Base-by-base conservation (phyloP, 495 filamentous ascomycete species). In the Penicillium pancosmium region DNA sequence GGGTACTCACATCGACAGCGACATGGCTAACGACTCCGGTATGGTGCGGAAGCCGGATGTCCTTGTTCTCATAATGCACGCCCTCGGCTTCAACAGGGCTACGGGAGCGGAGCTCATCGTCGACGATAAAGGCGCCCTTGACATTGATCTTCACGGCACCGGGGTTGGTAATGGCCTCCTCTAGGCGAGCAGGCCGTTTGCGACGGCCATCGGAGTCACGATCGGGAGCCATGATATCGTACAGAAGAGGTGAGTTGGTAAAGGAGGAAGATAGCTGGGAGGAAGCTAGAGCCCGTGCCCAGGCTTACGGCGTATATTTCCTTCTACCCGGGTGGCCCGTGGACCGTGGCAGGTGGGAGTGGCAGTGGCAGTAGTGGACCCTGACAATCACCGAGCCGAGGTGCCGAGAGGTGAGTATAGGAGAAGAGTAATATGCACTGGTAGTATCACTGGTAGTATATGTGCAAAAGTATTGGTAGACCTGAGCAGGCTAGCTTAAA, bases 11-110 rank as follows among this genome's bases (percentile, higher is more conserved):
- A 85, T 98, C 94, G 56, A 97, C 86, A 55, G 94, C 94, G 49
- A 98, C 89, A 82, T 98, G 94, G 76, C 92, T 96, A 47, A 98
- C 92, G 2, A 93, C 84, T 21, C 88, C 88, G 11, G 88, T 95
- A 73, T 98, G 94, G 70, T 97, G 92, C 21, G 94, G 94, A 13
- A 98, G 80, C n/a, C 94, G 84, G 65, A 98, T 98, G 68, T 97
- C 93, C 63, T 88, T 89, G 25, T 89, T 91, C 66, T 92, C 90
- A 67, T 93, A 87, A 57, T 88, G 83, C 31, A 82, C 84, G 18
- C 86, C 86, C 54, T 87, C 83, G 31, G 79, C 78, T 19, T 75
- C 75, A 15, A 74, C 72, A 1, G 78, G 75, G 38, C 74, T 79
- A 52, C 73, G 70, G 23, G 79, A 76, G 50, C 78, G 81, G 23